Base-by-base conservation (phyloP, 2,329 filamentous ascomycete species). In the Aschersonia sp. region DNA sequence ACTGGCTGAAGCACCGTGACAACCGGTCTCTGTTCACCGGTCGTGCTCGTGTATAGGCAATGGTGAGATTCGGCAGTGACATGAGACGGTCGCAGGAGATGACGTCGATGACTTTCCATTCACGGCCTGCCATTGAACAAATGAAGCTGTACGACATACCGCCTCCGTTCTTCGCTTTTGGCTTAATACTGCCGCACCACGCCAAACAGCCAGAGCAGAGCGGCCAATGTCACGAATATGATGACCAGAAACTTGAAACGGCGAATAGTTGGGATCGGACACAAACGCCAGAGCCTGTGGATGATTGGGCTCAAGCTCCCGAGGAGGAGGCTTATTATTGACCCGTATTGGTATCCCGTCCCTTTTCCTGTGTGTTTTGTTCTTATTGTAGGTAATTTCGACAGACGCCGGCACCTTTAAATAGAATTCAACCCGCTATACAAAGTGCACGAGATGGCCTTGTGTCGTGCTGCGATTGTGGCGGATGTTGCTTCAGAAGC, bases 1-100 rank as follows among this genome's bases (percentile, higher is more conserved):
- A 82, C 59, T 87, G 80, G 72, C 78, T 69, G 61, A 68, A 65
- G 51, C 68, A 75, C 56, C 70, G 75, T 44, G 68, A 77, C 45
- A 65, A 65, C 32, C 68, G 69, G 52, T 72, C 69, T 20, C 69
- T 71, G 46, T 81, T 79, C 61, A 82, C 78, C 32, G 77, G 78
- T 47, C 69, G 79, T 45, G 79, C 76, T 31, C 71, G 61, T 49
- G 71, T 78, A 50, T 75, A 65, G 60, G 51, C 41, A 44, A 47
- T 51, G 47, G 44, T 46, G 45, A 47, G 45, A 43, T 47, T 20
- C 20, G 20, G 50, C 43, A 35, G 20, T 45, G 50, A 44, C 30
- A 28, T 38, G 30, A 29, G 20, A n/a, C 4, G 35, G 35, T 12
- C 35, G 35, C 35, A 38, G 35, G 35, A 38, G 42, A 29, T 40